Percentiles rank a stretch among this genome's conserved stretches.
These are phyloP conservation scores for Pseudogymnoascus sp. DNA, from an alignment of 2,329 filamentous ascomycete species.

Conservation along the genomic window DNA sequence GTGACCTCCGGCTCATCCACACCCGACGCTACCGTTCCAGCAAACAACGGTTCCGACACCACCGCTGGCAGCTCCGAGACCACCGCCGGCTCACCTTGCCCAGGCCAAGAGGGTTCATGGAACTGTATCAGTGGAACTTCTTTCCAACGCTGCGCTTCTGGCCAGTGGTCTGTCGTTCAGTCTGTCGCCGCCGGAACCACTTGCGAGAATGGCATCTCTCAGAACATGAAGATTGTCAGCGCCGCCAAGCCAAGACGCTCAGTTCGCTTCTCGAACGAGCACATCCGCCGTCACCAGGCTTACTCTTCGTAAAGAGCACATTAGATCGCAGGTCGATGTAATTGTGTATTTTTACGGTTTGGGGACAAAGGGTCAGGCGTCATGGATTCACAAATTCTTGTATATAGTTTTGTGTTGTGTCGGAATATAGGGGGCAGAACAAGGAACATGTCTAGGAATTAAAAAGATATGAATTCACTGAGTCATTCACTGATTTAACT, in stretches of 20 bases:
- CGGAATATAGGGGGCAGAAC: not conserved
- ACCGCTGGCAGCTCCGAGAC: constrained; percentile 17
- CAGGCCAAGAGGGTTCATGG: constrained; percentile 42
- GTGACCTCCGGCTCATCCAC: constrained; percentile 19
- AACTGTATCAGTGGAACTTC: constrained; percentile 45
- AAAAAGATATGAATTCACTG: constrained; percentile 4
- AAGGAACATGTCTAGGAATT: not conserved
- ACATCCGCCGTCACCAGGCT: constrained; percentile 21
- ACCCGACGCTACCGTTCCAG: constrained; percentile 18
- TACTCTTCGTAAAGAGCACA: constrained; percentile 2
- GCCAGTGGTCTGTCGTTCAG: constrained; percentile 40
- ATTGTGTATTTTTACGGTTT: constrained; percentile 3
- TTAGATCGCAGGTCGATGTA: not conserved
- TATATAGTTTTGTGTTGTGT: constrained; percentile 4
- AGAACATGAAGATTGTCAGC: constrained; percentile 32
- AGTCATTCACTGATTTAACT: not conserved
- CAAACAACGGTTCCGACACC: constrained; percentile 21
- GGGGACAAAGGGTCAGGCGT: not conserved
- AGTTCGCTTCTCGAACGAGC: constrained; percentile 22
- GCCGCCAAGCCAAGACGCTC: constrained; percentile 21
- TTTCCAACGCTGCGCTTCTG: constrained; percentile 50
- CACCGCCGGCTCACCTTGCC: constrained; percentile 39
- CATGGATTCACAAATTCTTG: constrained; percentile 6
- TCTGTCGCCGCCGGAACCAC: constrained; percentile 39
- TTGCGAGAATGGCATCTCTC: constrained; percentile 38